Conservation (phyloP, 225 moss, liverwort and hornwort species). For the Asterella californica region DNA sequence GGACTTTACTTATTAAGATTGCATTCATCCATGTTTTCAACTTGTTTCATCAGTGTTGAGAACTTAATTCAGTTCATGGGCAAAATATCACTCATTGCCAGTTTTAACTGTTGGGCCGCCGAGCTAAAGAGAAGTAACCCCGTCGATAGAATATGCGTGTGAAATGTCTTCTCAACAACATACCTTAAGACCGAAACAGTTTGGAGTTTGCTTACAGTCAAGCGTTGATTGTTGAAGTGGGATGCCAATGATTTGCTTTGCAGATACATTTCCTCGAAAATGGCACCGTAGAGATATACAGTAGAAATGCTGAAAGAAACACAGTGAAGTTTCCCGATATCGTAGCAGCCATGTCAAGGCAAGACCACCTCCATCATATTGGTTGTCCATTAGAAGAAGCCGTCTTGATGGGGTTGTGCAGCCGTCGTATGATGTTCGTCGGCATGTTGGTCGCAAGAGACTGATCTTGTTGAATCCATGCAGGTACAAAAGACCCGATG, state of each 20-base stretch:
- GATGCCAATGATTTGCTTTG: constrained; percentile 5
- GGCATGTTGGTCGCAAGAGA: not conserved
- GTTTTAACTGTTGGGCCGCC: too few relatives aligned
- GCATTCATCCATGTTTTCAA: not conserved
- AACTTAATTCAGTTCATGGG: too few relatives aligned
- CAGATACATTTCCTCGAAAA: constrained; percentile 90
- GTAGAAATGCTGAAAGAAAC: constrained; percentile 97
- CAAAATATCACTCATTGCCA: not conserved
- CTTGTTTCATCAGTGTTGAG: not conserved
- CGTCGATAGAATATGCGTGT: not conserved
- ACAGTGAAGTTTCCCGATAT: constrained; percentile 94
- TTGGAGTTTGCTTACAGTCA: not conserved
- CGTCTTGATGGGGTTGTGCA: not conserved
- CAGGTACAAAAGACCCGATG: constrained; percentile 67
- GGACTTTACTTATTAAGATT: not conserved
- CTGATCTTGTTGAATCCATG: not conserved
- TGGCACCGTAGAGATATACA: constrained; percentile 86
- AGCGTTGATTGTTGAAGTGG: not conserved
- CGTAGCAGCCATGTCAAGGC: constrained; percentile 65
- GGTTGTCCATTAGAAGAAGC: not conserved
- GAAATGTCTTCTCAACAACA: not conserved
- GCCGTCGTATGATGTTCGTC: not conserved
- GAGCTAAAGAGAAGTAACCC: too few relatives aligned
- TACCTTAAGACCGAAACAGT: not conserved
- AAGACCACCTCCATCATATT: constrained; percentile 7